phyloP scores from a whole-genome alignment of 1,284 basidiomycete species.

The Cystobasidium pallidum region DNA sequence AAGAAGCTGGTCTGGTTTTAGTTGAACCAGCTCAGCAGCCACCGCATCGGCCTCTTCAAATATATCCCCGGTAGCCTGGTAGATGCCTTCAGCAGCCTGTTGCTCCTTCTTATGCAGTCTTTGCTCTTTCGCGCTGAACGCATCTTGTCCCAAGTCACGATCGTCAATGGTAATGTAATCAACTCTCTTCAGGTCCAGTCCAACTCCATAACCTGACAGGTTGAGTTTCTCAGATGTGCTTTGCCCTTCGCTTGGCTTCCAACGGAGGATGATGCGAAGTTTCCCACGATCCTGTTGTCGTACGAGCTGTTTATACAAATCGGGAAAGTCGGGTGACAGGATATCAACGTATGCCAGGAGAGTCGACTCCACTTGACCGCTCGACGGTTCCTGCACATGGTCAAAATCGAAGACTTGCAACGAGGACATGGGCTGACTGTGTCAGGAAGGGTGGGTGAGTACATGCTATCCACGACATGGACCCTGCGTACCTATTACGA shows the following conservation, averaged over 20 bases:
- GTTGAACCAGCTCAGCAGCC: slow-evolving; percentile 56
- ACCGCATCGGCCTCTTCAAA: slow-evolving; percentile 32
- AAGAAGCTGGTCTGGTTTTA: slow-evolving; percentile 68
- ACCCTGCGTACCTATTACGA: not conserved
- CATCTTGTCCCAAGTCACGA: slow-evolving; percentile 56
- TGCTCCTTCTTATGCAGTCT: slow-evolving; percentile 39
- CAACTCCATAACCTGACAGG: slow-evolving; percentile 76
- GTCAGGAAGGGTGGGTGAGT: not conserved
- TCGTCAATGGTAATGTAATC: slow-evolving; percentile 95
- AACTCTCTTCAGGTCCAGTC: slow-evolving; percentile 92
- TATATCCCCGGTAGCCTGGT: slow-evolving; percentile 35
- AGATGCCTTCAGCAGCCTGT: slow-evolving; percentile 25
- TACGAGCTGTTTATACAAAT: not conserved
- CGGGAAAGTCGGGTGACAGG: slow-evolving; percentile 9
- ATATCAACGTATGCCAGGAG: slow-evolving; percentile 37
- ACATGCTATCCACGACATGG: not conserved
- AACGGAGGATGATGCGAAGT: slow-evolving; percentile 33
- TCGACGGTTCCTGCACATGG: slow-evolving; percentile 14
- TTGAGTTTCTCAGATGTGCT: not conserved
- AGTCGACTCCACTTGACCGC: not conserved
- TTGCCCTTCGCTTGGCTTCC: slow-evolving; percentile 28
- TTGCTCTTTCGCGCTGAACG: not conserved
- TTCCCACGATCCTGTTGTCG: not conserved
- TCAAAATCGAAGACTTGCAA: slow-evolving; percentile 34
- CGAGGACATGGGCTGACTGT: not conserved